A percentile compares a stretch with the other conserved stretches of the same genome.
Evolutionary conservation across 192 early-diverging fungal species (phyloP).

Genomic region (Pilobolus umbonatus): DNA sequence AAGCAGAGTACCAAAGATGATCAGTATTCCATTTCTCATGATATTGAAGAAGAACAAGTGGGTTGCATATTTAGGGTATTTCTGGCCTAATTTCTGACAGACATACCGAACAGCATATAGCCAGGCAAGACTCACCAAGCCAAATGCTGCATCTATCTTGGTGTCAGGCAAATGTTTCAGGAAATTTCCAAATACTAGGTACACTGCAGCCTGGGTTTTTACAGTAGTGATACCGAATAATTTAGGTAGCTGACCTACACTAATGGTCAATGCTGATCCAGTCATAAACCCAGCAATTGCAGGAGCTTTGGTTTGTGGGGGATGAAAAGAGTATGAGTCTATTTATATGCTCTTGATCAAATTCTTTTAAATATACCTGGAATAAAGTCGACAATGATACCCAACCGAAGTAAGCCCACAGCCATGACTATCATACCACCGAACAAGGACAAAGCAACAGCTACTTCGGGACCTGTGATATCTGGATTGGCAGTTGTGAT

Average conservation of each 20-base stretch:
- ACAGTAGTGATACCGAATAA: constrained; percentile 75
- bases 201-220: constrained; percentile 68
- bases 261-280: constrained; percentile 74
- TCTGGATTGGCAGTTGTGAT: constrained; percentile 18
- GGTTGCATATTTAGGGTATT: constrained; percentile 45
- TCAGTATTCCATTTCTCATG: constrained; percentile 68
- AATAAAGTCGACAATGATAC: constrained; percentile 88
- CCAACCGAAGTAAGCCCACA: constrained; percentile 80
- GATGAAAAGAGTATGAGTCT: background rate
- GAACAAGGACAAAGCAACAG: constrained; percentile 65
- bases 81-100: constrained; percentile 24
- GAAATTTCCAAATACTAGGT: constrained; percentile 38
- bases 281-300: constrained; percentile 87
- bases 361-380: constrained; percentile 36
- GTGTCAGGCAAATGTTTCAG: constrained; percentile 47
- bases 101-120: constrained; percentile 40
- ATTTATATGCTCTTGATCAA: background rate
- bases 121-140: constrained; percentile 41
- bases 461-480: constrained; percentile 46
- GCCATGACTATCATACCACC: constrained; percentile 66
- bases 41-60: constrained; percentile 63
- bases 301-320: constrained; percentile 37
- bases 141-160: constrained; percentile 59
- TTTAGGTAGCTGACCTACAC: constrained; percentile 66
- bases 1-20: constrained; percentile 72